These are phyloP conservation scores for Nannizziopsis barbatae DNA, from an alignment of 2,329 filamentous ascomycete species.

Conservation along the genomic window DNA sequence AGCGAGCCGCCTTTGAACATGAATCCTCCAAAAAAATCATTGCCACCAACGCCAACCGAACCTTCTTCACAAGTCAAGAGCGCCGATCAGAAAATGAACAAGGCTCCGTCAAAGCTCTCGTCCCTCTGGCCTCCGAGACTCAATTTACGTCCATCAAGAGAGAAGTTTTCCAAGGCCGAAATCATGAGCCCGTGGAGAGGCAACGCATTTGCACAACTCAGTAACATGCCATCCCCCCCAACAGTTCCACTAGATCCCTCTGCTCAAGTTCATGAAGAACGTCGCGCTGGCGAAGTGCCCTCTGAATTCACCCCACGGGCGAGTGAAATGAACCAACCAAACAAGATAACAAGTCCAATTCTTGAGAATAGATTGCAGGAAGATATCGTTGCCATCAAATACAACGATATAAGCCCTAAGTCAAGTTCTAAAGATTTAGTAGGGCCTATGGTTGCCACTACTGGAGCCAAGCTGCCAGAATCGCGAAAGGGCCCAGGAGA, in stretches of 20 bases:
- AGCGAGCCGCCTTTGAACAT: neutral
- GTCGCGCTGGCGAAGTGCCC: constrained; percentile 2
- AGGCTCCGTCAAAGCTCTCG: neutral
- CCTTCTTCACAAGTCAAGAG: neutral
- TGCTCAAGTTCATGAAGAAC: constrained; percentile 1
- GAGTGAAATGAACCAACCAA: neutral
- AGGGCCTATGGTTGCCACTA: neutral
- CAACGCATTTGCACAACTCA: constrained; percentile 9
- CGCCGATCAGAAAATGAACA: neutral
- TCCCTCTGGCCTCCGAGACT: constrained; percentile 7
- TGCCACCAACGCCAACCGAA: neutral
- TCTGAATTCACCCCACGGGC: neutral
- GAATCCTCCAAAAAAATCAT: neutral
- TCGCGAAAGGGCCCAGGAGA: constrained; percentile 8
- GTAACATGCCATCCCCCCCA: neutral
- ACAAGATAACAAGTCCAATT: neutral
- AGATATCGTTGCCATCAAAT: neutral
- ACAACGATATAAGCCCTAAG: neutral
- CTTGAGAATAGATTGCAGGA: neutral
- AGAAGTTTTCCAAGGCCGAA: neutral
- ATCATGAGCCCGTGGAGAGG: constrained; percentile 6
- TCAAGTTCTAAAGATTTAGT: neutral
- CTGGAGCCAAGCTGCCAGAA: constrained; percentile 1
- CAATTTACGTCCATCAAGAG: neutral
- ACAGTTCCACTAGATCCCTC: constrained; percentile 5